phyloP scores from a whole-genome alignment of 73 alveolate genomes.

The Durusdinium trenchii region DNA sequence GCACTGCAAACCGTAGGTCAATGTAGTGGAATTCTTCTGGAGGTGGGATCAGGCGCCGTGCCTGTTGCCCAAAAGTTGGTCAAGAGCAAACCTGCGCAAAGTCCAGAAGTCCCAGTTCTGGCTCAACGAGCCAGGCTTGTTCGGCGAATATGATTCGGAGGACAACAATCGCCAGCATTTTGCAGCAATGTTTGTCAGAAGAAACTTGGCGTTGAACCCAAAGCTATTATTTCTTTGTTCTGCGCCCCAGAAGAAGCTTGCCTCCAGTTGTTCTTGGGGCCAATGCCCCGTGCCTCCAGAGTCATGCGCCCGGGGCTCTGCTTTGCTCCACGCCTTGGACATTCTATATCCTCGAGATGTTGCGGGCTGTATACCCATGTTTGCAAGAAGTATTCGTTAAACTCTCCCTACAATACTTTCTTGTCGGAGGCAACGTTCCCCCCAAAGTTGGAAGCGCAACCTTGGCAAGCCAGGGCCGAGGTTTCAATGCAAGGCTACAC shows the following conservation, averaged over 20 bases:
- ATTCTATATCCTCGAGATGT: neutral
- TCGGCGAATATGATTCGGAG: neutral
- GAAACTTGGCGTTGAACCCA: neutral
- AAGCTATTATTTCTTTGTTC: neutral
- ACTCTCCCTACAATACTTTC: too few relatives aligned
- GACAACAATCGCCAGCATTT: neutral
- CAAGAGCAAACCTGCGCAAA: too few relatives aligned
- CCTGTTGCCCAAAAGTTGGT: too few relatives aligned
- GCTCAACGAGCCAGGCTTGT: neutral
- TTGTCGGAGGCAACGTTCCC: too few relatives aligned
- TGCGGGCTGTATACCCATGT: neutral
- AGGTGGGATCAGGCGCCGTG: too few relatives aligned
- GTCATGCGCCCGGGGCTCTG: conserved; percentile 4
- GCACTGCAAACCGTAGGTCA: too few relatives aligned
- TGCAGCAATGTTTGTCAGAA: neutral
- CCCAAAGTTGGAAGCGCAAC: too few relatives aligned
- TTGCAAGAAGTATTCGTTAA: neutral
- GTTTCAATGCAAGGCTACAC: too few relatives aligned
- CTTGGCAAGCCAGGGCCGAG: too few relatives aligned
- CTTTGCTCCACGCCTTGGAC: neutral
- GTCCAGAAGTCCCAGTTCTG: neutral
- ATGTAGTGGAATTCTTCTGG: too few relatives aligned
- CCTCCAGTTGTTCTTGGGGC: neutral
- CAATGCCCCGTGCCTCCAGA: neutral
- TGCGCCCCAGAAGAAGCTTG: neutral